Evolutionary conservation across 2,329 filamentous ascomycete species (phyloP).

Genomic region (Colletotrichum graminicola): DNA sequence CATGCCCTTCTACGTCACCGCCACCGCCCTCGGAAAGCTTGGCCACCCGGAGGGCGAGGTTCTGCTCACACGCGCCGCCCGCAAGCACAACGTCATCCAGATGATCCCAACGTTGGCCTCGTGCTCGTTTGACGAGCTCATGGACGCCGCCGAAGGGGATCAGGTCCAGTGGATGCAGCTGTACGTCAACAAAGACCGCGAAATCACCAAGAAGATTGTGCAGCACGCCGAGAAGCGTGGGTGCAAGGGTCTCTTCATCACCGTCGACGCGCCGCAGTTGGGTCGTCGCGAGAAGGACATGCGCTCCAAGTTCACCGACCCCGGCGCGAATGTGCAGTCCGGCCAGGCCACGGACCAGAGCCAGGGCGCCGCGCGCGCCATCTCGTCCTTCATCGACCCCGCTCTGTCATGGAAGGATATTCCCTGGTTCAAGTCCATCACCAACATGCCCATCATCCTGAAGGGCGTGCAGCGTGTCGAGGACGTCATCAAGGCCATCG

Average conservation of each 20-base stretch:
- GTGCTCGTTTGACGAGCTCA: slow-evolving; percentile 97
- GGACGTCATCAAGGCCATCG: slow-evolving; percentile 89
- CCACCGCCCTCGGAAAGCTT: slow-evolving; percentile 94
- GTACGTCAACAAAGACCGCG: slow-evolving; percentile 96
- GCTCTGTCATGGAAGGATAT: slow-evolving; percentile 94
- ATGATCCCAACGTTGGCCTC: slow-evolving; percentile 99
- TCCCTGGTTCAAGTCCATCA: slow-evolving; percentile 91
- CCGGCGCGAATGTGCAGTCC: slow-evolving; percentile 84
- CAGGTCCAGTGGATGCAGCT: slow-evolving; percentile 98
- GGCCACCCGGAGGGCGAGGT: slow-evolving; percentile 96
- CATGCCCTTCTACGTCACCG: slow-evolving; percentile 96
- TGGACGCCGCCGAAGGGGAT: slow-evolving; percentile 82
- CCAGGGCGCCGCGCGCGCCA: slow-evolving; percentile 94
- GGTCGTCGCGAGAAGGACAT: slow-evolving; percentile 98
- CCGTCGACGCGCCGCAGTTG: slow-evolving; percentile 95
- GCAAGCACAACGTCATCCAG: slow-evolving; percentile 90
- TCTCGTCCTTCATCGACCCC: slow-evolving; percentile 97
- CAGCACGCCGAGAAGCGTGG: slow-evolving; percentile 91
- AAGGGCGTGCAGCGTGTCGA: slow-evolving; percentile 98
- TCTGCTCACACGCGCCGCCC: slow-evolving; percentile 84
- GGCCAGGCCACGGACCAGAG: slow-evolving; percentile 83
- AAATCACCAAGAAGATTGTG: slow-evolving; percentile 90
- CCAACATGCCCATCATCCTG: slow-evolving; percentile 93
- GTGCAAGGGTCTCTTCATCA: slow-evolving; percentile 97
- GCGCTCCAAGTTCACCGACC: slow-evolving; percentile 90